A percentile compares a stretch with the other conserved stretches of the same genome.
Evolutionary conservation across 2,329 filamentous ascomycete genomes (phyloP).

Genomic region (Aspergillus carbonarius): DNA sequence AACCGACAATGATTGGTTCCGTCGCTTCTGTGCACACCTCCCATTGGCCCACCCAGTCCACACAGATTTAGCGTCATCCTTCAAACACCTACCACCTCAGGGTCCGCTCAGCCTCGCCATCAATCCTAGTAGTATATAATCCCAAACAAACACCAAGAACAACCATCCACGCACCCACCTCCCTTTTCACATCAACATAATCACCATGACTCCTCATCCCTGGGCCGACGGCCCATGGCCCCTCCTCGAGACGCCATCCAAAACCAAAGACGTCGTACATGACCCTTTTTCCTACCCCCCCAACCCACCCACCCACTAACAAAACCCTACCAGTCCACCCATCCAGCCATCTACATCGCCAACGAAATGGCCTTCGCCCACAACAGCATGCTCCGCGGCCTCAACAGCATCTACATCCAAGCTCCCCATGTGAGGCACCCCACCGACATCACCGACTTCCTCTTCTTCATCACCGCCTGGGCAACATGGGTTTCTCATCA

Average conservation of each 20-base stretch:
- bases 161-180: too few species aligned
- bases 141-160: too few species aligned
- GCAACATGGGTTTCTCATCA: conserved; percentile 1
- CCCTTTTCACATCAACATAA: too few species aligned
- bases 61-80: too few species aligned
- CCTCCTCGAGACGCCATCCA: background rate
- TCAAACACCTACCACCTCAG: too few species aligned
- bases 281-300: too few species aligned
- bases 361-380: conserved; percentile 6
- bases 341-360: background rate
- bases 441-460: background rate
- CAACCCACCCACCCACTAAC: background rate
- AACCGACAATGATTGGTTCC: too few species aligned
- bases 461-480: conserved; percentile 1
- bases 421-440: background rate
- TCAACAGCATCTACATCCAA: conserved; percentile 5
- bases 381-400: conserved; percentile 3
- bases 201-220: background rate
- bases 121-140: too few species aligned
- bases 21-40: too few species aligned
- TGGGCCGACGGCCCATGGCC: conserved; percentile 5
- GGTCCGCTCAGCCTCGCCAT: too few species aligned
- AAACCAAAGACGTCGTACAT: background rate
- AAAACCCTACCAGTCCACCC: background rate
- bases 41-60: too few species aligned